Conservation (phyloP, 2,329 filamentous ascomycete genomes). For the Ambrosiella xylebori region DNA sequence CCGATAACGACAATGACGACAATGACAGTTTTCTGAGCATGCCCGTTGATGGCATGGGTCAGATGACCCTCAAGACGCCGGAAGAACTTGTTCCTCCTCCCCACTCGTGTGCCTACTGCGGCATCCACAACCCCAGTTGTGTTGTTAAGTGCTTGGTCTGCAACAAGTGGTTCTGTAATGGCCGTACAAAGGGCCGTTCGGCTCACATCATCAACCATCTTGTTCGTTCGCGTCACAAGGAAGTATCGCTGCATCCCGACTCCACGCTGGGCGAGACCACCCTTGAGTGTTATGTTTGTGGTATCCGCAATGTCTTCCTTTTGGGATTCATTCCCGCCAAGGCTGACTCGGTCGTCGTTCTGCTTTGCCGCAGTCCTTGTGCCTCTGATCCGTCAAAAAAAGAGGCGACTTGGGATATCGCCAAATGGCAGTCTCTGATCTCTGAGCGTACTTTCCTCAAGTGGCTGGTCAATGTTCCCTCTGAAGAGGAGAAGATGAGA, state of each 20-base stretch:
- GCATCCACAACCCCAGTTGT: slow-evolving; percentile 86
- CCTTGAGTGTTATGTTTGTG: slow-evolving; percentile 97
- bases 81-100: slow-evolving; percentile 81
- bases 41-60: slow-evolving; percentile 58
- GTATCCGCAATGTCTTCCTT: slow-evolving; percentile 96
- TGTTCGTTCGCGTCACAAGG: slow-evolving; percentile 92
- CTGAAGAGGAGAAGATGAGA: slow-evolving; percentile 88
- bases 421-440: slow-evolving; percentile 91
- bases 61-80: slow-evolving; percentile 34
- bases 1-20: slow-evolving; percentile 56
- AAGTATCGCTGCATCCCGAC: slow-evolving; percentile 87
- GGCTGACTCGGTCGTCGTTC: slow-evolving; percentile 92
- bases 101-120: slow-evolving; percentile 95
- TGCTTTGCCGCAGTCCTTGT: slow-evolving; percentile 91
- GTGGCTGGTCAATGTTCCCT: slow-evolving; percentile 80
- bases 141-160: slow-evolving; percentile 94
- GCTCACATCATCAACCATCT: slow-evolving; percentile 98
- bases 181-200: slow-evolving; percentile 86
- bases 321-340: slow-evolving; percentile 97
- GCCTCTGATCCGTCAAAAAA: slow-evolving; percentile 89
- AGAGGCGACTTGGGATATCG: slow-evolving; percentile 99
- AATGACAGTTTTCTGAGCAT: slow-evolving; percentile 60
- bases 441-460: slow-evolving; percentile 88
- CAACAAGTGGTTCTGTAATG: slow-evolving; percentile 98
- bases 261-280: slow-evolving; percentile 91